Evolutionary conservation across 1,284 basidiomycete species (phyloP).

Genomic region (Ustilago shanxiensis): DNA sequence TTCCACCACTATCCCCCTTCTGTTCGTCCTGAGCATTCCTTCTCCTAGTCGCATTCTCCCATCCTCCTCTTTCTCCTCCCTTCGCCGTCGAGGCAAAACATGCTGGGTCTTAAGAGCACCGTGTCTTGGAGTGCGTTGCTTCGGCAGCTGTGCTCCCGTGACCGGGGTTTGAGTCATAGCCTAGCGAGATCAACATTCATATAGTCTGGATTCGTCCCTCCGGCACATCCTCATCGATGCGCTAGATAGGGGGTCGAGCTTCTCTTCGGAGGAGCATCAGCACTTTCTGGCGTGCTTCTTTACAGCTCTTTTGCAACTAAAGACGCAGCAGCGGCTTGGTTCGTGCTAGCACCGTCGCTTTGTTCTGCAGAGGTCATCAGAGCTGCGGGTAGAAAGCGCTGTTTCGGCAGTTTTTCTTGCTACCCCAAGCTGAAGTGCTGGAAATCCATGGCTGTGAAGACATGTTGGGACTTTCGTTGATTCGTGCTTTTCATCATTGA

Average conservation of each 20-base stretch:
- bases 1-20: neutral
- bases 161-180: constrained; percentile 62
- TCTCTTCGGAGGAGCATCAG: constrained; percentile 23
- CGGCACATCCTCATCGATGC: constrained; percentile 4
- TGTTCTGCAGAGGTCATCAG: constrained; percentile 41
- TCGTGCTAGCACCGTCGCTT: constrained; percentile 13
- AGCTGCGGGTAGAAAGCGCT: constrained; percentile 12
- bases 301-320: constrained; percentile 32
- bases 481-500: too few relatives aligned
- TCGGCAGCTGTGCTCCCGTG: constrained; percentile 35
- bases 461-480: constrained; percentile 22
- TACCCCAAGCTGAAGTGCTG: constrained; percentile 21
- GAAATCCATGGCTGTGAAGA: constrained; percentile 48
- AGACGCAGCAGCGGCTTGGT: constrained; percentile 43
- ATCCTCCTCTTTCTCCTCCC: neutral
- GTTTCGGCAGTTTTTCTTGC: constrained; percentile 4
- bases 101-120: constrained; percentile 62
- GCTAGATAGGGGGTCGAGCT: constrained; percentile 26
- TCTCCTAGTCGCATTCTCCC: neutral
- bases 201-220: constrained; percentile 38
- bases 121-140: constrained; percentile 41
- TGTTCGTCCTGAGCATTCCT: neutral
- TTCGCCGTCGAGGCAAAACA: constrained; percentile 6
- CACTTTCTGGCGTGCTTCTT: constrained; percentile 21
- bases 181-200: constrained; percentile 52